Evolutionary conservation across 75 land plant species (phyloP), one percentile per base, ranked within the genome.

Genomic region (Azolla pinnata): DNA sequence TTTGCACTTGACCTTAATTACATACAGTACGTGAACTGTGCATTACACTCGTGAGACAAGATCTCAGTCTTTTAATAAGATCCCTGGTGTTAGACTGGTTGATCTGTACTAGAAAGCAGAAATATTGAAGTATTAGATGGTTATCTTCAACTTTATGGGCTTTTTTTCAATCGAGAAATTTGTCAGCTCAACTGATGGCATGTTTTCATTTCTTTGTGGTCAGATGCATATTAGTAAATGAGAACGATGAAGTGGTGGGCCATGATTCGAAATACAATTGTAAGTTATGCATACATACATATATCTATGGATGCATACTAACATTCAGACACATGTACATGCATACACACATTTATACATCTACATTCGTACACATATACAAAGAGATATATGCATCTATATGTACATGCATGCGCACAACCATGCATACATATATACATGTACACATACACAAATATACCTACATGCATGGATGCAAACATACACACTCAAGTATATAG

Each of bases 261-360:
- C 99, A 95, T 69, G 99, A 95, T 35, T 74, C 85, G 63, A 95
- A 95, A 64, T 95, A 95, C 65, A 95, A 95, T 62, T 92, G 97
- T 92, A 74, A 88, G 91, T 73, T 38, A 38, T 38, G 14, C 14
- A 38, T 38, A 38, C 14, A 38, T 38, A 38, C 14, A 38, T 38
- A 38, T 38, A 38, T 38, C 7, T 38, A 38, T 38, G 14, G 7
- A 38, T 38, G 14, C 14, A 38, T 38, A 38, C 14, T 8, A 8
- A 38, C 14, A 38, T 38, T 8, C 14, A 38, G 7, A 38, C 14
- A 38, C 14, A 38, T 38, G 14, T 38, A 38, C 14, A 38, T 38
- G 14, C 14, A 38, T 38, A 38, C 14, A 38, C 14, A 38, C 14
- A 38, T 38, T 8, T 38, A 38, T 38, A 38, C 42, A 38, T 38